Evolutionary conservation across 495 filamentous ascomycete genomes (phyloP).

Genomic region (Penicillium nucicola): DNA sequence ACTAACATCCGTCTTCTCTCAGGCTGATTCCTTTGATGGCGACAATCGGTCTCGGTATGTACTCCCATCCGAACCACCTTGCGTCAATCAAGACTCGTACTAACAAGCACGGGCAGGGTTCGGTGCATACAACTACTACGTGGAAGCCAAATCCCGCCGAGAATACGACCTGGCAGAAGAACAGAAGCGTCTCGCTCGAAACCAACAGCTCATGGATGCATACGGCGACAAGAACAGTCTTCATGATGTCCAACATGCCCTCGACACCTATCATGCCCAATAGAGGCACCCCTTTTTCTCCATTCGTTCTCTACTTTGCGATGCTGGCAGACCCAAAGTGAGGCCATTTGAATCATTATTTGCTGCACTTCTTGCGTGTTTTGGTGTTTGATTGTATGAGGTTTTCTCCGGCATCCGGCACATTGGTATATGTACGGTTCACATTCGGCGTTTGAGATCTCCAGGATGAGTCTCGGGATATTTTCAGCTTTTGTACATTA

Average conservation of each 20-base stretch:
- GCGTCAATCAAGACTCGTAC: background rate
- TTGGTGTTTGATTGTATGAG: background rate
- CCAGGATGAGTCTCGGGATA: too few relatives aligned
- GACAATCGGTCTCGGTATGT: constrained; percentile 29
- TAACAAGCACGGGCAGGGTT: constrained; percentile 18
- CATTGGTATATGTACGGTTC: background rate
- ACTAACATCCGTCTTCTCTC: background rate
- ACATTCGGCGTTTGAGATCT: background rate
- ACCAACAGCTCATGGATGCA: constrained; percentile 47
- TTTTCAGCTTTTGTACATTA: too few relatives aligned
- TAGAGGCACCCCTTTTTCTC: background rate
- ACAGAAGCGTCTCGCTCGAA: constrained; percentile 31
- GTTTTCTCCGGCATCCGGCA: background rate
- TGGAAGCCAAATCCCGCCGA: constrained; percentile 9
- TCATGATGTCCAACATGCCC: constrained; percentile 55
- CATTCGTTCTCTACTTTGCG: background rate
- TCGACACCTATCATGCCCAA: constrained; percentile 40
- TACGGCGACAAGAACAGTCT: constrained; percentile 58
- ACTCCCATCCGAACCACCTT: background rate
- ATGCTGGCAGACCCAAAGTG: constrained; percentile 1
- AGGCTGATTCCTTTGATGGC: constrained; percentile 36
- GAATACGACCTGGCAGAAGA: constrained; percentile 21
- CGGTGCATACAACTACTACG: constrained; percentile 29
- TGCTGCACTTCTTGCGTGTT: background rate
- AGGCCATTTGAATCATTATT: background rate